Conservation (phyloP, 2,329 filamentous ascomycete species). For the Trichocomaceae sp. region DNA sequence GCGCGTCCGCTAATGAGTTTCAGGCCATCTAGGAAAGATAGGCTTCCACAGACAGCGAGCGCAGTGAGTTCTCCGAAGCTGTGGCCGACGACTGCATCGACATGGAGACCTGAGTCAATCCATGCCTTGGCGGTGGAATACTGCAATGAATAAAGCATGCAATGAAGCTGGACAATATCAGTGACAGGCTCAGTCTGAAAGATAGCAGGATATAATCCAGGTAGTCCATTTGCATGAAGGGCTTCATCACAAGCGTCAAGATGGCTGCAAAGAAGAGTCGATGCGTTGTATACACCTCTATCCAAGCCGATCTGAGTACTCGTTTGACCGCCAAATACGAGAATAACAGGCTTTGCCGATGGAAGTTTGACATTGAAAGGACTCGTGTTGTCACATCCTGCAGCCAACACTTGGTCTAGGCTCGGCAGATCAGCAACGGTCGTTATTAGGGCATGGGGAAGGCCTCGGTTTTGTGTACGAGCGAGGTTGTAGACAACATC, state of each 20-base stretch:
- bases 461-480: neutral
- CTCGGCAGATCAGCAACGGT: neutral
- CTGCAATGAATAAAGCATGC: slow-evolving; percentile 31
- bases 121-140: slow-evolving; percentile 33
- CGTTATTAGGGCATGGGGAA: neutral
- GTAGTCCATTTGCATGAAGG: slow-evolving; percentile 20
- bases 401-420: neutral
- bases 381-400: neutral
- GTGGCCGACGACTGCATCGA: slow-evolving; percentile 31
- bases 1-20: slow-evolving; percentile 27
- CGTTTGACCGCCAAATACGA: slow-evolving; percentile 38
- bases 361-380: neutral
- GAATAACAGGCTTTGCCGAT: slow-evolving; percentile 22
- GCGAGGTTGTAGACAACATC: neutral
- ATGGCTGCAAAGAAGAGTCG: slow-evolving; percentile 20
- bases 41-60: slow-evolving; percentile 24
- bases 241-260: slow-evolving; percentile 30
- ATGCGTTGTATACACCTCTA: slow-evolving; percentile 22
- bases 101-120: slow-evolving; percentile 33
- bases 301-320: slow-evolving; percentile 22
- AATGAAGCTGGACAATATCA: slow-evolving; percentile 28
- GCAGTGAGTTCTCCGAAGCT: slow-evolving; percentile 28
- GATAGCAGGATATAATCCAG: slow-evolving; percentile 27
- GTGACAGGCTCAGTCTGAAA: slow-evolving; percentile 19
- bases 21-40: slow-evolving; percentile 27